phyloP scores from a whole-genome alignment of 2,329 filamentous ascomycete species.

The Paraconiothyrium brasiliense region DNA sequence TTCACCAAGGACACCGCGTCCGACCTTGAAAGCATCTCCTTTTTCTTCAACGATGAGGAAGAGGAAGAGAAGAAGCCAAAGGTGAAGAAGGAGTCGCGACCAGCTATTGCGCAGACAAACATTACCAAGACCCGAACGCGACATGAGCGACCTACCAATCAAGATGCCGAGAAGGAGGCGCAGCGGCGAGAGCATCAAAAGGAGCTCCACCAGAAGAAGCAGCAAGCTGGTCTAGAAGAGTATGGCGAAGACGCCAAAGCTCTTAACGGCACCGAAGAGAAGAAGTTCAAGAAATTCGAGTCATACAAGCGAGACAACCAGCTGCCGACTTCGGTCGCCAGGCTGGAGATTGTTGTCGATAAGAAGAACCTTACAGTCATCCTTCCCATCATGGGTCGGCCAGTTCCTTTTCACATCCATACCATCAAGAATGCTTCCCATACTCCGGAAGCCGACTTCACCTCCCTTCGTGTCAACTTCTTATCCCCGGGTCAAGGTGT shows the following conservation, averaged over 20 bases:
- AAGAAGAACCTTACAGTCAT: slow-evolving; percentile 89
- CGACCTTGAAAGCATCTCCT: slow-evolving; percentile 92
- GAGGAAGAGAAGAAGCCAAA: slow-evolving; percentile 85
- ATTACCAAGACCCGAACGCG: slow-evolving; percentile 93
- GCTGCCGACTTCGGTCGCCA: slow-evolving; percentile 81
- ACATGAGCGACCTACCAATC: slow-evolving; percentile 86
- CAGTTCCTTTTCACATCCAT: slow-evolving; percentile 96
- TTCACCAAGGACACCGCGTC: slow-evolving; percentile 94
- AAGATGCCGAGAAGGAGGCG: slow-evolving; percentile 89
- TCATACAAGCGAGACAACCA: slow-evolving; percentile 99
- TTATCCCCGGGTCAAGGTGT: slow-evolving; percentile 97
- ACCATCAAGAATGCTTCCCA: slow-evolving; percentile 99
- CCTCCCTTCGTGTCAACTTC: slow-evolving; percentile 96
- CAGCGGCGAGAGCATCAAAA: slow-evolving; percentile 91
- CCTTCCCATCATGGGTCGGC: slow-evolving; percentile 94
- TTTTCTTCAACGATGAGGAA: slow-evolving; percentile 98
- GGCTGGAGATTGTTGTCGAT: slow-evolving; percentile 90
- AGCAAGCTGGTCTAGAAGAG: slow-evolving; percentile 83
- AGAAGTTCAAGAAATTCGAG: slow-evolving; percentile 99
- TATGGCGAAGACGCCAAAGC: slow-evolving; percentile 87
- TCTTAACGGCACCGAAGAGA: slow-evolving; percentile 89
- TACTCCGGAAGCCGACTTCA: slow-evolving; percentile 93
- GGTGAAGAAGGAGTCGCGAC: slow-evolving; percentile 80
- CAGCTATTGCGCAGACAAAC: slow-evolving; percentile 91
- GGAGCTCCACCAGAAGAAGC: slow-evolving; percentile 86